phyloP scores from a whole-genome alignment of 1,139 yeast genomes.

The Pichia norvegensis region DNA sequence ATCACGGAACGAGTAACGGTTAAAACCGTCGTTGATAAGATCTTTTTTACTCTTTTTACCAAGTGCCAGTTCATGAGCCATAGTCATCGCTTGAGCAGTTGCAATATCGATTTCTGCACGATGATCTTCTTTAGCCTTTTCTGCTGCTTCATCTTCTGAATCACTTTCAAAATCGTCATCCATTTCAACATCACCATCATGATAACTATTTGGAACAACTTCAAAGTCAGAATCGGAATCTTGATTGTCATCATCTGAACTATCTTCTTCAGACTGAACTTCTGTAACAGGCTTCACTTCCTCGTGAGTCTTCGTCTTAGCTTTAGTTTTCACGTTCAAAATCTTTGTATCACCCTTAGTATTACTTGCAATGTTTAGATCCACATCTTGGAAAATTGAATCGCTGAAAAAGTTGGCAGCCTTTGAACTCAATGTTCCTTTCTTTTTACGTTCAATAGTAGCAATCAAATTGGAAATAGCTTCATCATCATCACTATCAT shows the following conservation, averaged over 20 bases:
- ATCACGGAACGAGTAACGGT: conserved; percentile 87
- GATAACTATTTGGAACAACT: conserved; percentile 40
- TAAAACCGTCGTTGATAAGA: conserved; percentile 82
- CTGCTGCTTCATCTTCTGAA: conserved; percentile 40
- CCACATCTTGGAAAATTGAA: conserved; percentile 61
- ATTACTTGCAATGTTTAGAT: conserved; percentile 22
- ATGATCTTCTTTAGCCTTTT: conserved; percentile 39
- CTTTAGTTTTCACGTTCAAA: conserved; percentile 14
- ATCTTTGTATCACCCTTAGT: conserved; percentile 17
- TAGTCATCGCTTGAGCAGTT: conserved; percentile 94
- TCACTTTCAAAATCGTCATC: conserved; percentile 42
- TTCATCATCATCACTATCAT: conserved; percentile 65
- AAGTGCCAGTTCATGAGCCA: conserved; percentile 90
- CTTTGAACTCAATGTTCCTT: conserved; percentile 53
- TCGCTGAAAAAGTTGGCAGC: conserved; percentile 78
- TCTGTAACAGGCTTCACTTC: conserved; percentile 17
- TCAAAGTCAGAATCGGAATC: conserved; percentile 34
- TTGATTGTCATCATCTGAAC: conserved; percentile 20
- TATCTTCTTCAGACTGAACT: conserved; percentile 14
- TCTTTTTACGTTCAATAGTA: conserved; percentile 40
- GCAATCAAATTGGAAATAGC: conserved; percentile 58
- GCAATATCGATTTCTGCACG: conserved; percentile 69
- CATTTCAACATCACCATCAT: conserved; percentile 24
- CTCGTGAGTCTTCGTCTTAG: conserved; percentile 3
- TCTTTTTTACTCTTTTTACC: conserved; percentile 83